Conservation (phyloP, 2,329 filamentous ascomycete species). For the Curvularia spicifera region DNA sequence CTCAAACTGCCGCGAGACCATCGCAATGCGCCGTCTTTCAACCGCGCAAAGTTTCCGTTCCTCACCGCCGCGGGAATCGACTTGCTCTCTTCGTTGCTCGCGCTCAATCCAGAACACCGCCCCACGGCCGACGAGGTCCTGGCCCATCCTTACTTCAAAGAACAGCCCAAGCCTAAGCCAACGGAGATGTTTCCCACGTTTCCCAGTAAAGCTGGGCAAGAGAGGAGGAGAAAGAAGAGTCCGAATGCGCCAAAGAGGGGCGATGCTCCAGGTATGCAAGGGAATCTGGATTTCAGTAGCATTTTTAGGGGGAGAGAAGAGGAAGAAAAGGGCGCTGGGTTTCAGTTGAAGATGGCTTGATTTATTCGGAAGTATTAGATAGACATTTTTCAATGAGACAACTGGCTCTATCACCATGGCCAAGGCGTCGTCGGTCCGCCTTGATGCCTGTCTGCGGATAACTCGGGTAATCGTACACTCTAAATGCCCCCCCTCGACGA, state of each 20-base stretch:
- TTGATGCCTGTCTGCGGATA: neutral
- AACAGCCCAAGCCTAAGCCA: conserved; percentile 88
- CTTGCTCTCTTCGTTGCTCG: conserved; percentile 73
- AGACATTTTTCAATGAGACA: neutral
- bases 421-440: neutral
- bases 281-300: conserved; percentile 56
- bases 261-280: conserved; percentile 57
- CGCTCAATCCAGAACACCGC: conserved; percentile 74
- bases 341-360: conserved; percentile 48
- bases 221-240: conserved; percentile 74
- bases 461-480: neutral
- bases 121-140: conserved; percentile 78
- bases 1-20: conserved; percentile 66
- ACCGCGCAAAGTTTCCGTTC: conserved; percentile 80
- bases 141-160: conserved; percentile 80
- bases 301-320: conserved; percentile 58
- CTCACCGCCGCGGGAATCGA: conserved; percentile 76
- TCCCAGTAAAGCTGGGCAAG: conserved; percentile 91
- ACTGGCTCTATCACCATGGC: neutral
- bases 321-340: conserved; percentile 57
- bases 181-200: conserved; percentile 96
- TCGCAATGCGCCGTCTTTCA: conserved; percentile 55
- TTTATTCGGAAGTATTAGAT: neutral
- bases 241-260: conserved; percentile 85
- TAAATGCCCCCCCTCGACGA: neutral